These are phyloP conservation scores for Phlebopus sp. DNA, from an alignment of 1,284 basidiomycete genomes.

Conservation along the genomic window DNA sequence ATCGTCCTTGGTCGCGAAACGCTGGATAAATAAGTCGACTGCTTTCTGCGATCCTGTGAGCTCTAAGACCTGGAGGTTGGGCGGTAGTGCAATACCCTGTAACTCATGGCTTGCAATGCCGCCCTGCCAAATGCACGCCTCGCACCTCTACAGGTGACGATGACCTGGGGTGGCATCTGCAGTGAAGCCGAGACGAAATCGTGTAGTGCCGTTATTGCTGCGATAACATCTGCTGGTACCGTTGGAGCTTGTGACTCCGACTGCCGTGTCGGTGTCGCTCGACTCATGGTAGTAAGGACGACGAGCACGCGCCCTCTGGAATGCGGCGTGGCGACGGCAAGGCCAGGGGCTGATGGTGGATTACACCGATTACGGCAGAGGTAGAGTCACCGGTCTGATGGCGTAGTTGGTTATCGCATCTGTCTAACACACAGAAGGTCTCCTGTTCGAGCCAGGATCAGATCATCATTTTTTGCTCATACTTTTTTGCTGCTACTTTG, in stretches of 20 bases:
- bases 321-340: no score
- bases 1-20: conserved; percentile 33
- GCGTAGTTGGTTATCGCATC: conserved; percentile 71
- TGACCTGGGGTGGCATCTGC: conserved; percentile 32
- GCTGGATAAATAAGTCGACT: conserved; percentile 30
- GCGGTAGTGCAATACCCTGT: conserved; percentile 23
- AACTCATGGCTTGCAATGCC: conserved; percentile 32
- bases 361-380: no score
- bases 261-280: conserved; percentile 20
- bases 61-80: neutral
- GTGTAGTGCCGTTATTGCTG: conserved; percentile 27
- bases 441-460: conserved; percentile 46
- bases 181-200: conserved; percentile 28
- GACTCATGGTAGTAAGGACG: conserved; percentile 23
- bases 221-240: conserved; percentile 27
- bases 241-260: conserved; percentile 24
- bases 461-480: conserved; percentile 24
- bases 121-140: conserved; percentile 29
- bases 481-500: no score
- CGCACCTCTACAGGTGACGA: conserved; percentile 30
- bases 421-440: conserved; percentile 57
- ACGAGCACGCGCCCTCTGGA: no score
- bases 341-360: no score
- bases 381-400: conserved; percentile 33
- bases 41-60: conserved; percentile 25